A percentile compares a stretch with the other conserved stretches of the same genome.
phyloP scores from a whole-genome alignment of 164 flowering plant genomes.

The Annona squamosa region DNA sequence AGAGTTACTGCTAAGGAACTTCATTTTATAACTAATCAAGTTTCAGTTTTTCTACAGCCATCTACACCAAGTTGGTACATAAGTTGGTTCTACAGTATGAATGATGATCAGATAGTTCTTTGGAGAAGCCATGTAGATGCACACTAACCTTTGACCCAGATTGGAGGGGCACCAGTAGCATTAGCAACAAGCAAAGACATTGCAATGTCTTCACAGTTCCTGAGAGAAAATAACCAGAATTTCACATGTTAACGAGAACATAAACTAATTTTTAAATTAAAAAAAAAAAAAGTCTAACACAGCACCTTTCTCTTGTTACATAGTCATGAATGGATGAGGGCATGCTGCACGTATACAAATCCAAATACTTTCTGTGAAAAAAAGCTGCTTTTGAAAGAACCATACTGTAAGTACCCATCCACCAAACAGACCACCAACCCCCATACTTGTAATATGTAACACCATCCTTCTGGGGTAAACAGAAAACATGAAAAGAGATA shows the following conservation, averaged over 20 bases:
- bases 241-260: not conserved
- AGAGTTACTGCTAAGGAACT: not conserved
- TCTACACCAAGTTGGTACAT: not conserved
- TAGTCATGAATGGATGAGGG: constrained; percentile 40
- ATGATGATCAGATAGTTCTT: not conserved
- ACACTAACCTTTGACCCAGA: constrained; percentile 35
- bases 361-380: constrained; percentile 45
- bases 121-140: not conserved
- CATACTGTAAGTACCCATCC: constrained; percentile 56
- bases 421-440: constrained; percentile 65
- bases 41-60: not conserved
- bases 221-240: constrained; percentile 6
- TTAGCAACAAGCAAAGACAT: constrained; percentile 41
- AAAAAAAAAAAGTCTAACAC: not conserved
- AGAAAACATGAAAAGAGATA: constrained; percentile 3
- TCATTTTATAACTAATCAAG: not conserved
- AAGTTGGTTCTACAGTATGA: not conserved
- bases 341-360: constrained; percentile 35
- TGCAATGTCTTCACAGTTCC: constrained; percentile 44
- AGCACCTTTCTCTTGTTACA: constrained; percentile 38
- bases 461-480: constrained; percentile 28
- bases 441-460: constrained; percentile 30
- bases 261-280: not conserved
- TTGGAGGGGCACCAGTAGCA: constrained; percentile 34
- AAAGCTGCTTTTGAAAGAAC: constrained; percentile 50